Base-by-base conservation (phyloP, 106 monocot genomes). In the Dioscorea zingiberensis region DNA sequence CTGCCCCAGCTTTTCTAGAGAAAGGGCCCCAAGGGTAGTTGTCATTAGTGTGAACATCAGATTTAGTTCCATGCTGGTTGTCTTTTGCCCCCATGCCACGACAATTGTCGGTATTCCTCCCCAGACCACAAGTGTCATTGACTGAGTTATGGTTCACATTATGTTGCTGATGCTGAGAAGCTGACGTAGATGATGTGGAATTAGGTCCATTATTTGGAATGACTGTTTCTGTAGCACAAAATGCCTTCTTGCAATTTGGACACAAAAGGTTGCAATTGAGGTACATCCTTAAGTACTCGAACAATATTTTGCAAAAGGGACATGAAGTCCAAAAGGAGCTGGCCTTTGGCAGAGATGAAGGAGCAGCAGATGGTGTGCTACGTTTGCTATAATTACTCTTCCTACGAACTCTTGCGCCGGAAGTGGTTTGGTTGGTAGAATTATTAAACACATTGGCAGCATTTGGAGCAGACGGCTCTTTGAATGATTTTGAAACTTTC, bases 291-390 rank as follows among this genome's bases (percentile, higher is more conserved):
- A 77, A 66, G 47, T 85, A 80, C 63, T 85, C 80, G 48, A 80
- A 85, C 54, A 77, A 77, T 77, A 81, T 81, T 48, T 67, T 77
- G 70, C 80, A 85, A 24, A 70, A 26, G 45, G 63, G 67, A 58
- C 85, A 85, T 14, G 62, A 67, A 13, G 85, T 85, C 80, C 85
- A 85, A 64, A 85, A 85, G 45, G 85, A 74, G 24, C 59, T 25
- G 18, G 72, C 44, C 9, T 72, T 47, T 13, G 57, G 3, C 32
- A 27, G 53, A 62, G 65, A 13, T 22, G 45, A 7, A 11, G 25
- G 19, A 0, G 58, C 23, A 28, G 60, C 58, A 44, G 70, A 44
- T 46, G 45, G 14, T 58, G 58, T 25, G 13, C 12, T 58, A 57
- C 24, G n/a, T n/a, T n/a, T 25, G 19, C n/a, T n/a, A n/a, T n/a